Conservation (phyloP, 176 grass and related monocot species). For the Aegilops longissima region DNA sequence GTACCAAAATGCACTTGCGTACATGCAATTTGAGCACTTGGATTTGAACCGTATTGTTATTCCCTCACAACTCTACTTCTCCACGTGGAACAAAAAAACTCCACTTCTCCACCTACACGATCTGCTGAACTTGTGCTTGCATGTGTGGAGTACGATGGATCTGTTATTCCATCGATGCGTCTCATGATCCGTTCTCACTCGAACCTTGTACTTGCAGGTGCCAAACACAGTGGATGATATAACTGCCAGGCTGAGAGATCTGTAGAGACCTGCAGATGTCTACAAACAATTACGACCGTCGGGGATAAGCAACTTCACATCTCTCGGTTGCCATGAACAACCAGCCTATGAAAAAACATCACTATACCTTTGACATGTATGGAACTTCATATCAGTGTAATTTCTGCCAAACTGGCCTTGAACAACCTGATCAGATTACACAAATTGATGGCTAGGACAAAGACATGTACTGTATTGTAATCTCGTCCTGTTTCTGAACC, state of each 20-base stretch:
- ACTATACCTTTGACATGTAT: neutral
- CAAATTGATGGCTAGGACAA: neutral
- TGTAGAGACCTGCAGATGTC: conserved; percentile 14
- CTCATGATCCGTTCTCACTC: neutral
- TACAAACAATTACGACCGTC: neutral
- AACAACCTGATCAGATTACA: neutral
- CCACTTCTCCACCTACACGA: no score
- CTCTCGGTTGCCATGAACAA: neutral
- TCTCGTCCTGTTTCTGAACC: neutral
- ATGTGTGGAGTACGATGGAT: neutral
- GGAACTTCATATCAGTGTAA: neutral
- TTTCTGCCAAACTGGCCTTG: neutral
- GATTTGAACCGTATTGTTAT: no score
- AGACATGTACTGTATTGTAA: neutral
- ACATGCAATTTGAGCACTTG: no score
- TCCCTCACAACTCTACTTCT: no score
- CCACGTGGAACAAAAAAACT: no score
- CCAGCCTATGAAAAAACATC: neutral
- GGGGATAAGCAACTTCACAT: neutral
- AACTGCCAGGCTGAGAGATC: conserved; percentile 20
- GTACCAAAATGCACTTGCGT: no score
- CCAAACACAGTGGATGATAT: neutral
- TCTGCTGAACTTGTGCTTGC: neutral
- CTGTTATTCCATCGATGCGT: neutral
- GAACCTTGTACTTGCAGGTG: conserved; percentile 12